Conservation (phyloP, 306 rosid genomes). For the Albizia julibrissin region DNA sequence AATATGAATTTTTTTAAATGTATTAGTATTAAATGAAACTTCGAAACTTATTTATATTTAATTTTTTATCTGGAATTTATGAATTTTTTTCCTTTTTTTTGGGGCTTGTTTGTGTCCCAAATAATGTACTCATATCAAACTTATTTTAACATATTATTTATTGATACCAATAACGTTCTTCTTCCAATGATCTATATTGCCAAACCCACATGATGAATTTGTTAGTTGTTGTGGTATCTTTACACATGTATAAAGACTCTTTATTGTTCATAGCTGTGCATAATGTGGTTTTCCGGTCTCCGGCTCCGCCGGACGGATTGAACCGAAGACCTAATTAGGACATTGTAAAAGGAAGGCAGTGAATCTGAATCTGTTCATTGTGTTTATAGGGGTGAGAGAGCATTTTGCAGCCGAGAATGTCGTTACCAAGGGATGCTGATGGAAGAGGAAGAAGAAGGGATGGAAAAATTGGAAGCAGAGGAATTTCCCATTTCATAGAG, state of each 20-base stretch:
- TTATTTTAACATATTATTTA: neutral
- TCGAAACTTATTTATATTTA: too few relatives aligned
- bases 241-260: neutral
- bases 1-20: too few relatives aligned
- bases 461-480: constrained; percentile 38
- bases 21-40: too few relatives aligned
- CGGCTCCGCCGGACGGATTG: neutral
- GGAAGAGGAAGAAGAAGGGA: constrained; percentile 60
- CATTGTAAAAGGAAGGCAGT: neutral
- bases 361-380: neutral
- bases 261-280: neutral
- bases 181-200: too few relatives aligned
- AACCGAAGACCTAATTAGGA: too few relatives aligned
- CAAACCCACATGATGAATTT: neutral
- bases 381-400: constrained; percentile 81
- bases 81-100: too few relatives aligned
- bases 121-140: neutral
- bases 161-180: too few relatives aligned
- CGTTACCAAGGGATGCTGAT: constrained; percentile 68
- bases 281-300: neutral
- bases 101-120: too few relatives aligned
- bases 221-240: neutral
- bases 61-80: too few relatives aligned
- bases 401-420: constrained; percentile 92
- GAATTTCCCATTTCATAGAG: constrained; percentile 22